Evolutionary conservation across 768 basidiomycete genomes (phyloP), one percentile per base, ranked within the genome.

Genomic region (Boletus edulis): DNA sequence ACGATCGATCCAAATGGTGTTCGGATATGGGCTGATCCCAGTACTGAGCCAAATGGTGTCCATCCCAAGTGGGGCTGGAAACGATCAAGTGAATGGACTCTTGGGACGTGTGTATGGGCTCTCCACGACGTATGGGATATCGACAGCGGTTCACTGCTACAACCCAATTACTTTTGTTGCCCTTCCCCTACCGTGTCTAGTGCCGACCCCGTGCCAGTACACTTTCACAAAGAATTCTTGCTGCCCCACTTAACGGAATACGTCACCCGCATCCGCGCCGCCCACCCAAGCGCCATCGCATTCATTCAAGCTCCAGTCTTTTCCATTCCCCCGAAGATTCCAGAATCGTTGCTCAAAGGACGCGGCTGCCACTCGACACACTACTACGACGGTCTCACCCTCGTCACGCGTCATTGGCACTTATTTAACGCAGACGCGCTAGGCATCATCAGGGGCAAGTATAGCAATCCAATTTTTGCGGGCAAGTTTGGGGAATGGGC

Each of bases 361-460:
- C 84, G 87, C 3, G 85, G 80, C 29, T 83, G 75, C 32, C 87
- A 91, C 60, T 86, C 89, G 5, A 78, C 86, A 0, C 96, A 98
- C 69, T 98, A 94, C 69, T 98, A 98, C 65, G 95, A 98, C 62
- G 95, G 95, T 1, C 75, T 98, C 39, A 98, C 96, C 0, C 81
- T 98, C 40, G 77, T 98, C n/a, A 90, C 91, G 34, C 79, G 91
- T 35, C 91, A 94, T 63, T 94, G 91, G 92, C 88, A 94, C 67
- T 87, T 87, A 86, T 89, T 93, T 79, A 98, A 98, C 63, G 94
- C 93, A 3, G 94, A 98, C 71, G 94, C 95, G 1, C 74, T 99
- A 0, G 97, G 96, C 2, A 67, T 98, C n/a, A 71, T 99, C 34
- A 77, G 96, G 18, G 91, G 93, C 10, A 89, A 89, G 62, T 89